Percentiles rank a stretch among this genome's conserved stretches.
Evolutionary conservation across 2,329 filamentous ascomycete genomes (phyloP).

Genomic region (Stemphylium beticola): DNA sequence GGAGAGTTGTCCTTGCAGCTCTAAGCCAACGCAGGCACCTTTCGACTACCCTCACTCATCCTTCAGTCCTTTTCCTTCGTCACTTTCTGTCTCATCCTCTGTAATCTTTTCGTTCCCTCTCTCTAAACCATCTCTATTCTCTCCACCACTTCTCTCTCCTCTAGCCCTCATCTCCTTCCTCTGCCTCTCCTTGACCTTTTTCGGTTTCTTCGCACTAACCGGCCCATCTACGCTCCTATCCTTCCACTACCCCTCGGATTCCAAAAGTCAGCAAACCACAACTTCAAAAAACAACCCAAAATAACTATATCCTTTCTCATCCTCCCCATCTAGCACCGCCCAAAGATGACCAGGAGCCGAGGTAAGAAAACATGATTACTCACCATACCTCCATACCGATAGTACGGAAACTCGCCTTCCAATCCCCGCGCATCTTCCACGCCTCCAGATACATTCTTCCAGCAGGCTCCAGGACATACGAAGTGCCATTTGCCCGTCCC

Average conservation of each 20-base stretch:
- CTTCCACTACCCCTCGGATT: slow-evolving; percentile 46
- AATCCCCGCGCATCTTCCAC: slow-evolving; percentile 47
- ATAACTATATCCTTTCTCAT: neutral
- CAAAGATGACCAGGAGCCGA: neutral
- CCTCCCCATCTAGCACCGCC: neutral
- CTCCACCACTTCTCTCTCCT: neutral
- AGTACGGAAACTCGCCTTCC: slow-evolving; percentile 22
- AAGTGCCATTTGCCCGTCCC: slow-evolving; percentile 51
- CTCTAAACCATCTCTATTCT: neutral
- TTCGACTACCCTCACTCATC: too few species aligned
- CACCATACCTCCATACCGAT: slow-evolving; percentile 44
- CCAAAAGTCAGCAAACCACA: slow-evolving; percentile 10
- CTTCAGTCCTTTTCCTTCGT: too few species aligned
- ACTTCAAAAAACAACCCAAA: too few species aligned
- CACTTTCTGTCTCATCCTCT: neutral
- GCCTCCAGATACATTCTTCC: slow-evolving; percentile 53
- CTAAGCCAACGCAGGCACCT: too few species aligned
- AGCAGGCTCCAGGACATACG: slow-evolving; percentile 53
- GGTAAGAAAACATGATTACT: slow-evolving; percentile 25
- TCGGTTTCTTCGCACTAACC: slow-evolving; percentile 52
- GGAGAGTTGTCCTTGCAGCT: too few species aligned
- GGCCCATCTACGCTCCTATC: slow-evolving; percentile 49
- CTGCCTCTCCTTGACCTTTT: slow-evolving; percentile 47
- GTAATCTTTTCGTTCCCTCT: neutral
- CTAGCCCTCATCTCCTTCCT: slow-evolving; percentile 17